Conservation (phyloP, 2,329 filamentous ascomycete genomes). For the Aspergillus nomiae region DNA sequence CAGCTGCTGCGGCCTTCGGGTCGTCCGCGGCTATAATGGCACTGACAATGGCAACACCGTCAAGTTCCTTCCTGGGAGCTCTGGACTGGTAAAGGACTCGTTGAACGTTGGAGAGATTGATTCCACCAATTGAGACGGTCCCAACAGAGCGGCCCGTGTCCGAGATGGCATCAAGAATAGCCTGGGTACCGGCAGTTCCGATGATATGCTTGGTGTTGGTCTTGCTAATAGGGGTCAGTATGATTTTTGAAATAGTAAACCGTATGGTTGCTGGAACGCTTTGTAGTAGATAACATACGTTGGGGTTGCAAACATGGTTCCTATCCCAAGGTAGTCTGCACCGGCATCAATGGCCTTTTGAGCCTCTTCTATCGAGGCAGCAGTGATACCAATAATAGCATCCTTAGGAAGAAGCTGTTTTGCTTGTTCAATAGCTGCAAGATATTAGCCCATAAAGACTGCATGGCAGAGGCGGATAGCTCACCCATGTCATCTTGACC, state of each 20-base stretch:
- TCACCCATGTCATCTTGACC: conserved; percentile 90
- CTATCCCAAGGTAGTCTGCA: conserved; percentile 90
- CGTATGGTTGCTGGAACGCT: neutral
- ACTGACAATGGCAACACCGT: conserved; percentile 86
- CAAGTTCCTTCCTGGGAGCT: conserved; percentile 60
- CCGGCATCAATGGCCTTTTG: conserved; percentile 69
- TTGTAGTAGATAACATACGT: conserved; percentile 59
- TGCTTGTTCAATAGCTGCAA: conserved; percentile 62
- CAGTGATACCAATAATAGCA: conserved; percentile 86
- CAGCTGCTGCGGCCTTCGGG: conserved; percentile 63
- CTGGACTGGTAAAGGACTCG: conserved; percentile 72
- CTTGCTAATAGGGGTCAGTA: conserved; percentile 58
- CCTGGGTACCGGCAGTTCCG: conserved; percentile 69
- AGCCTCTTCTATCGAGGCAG: conserved; percentile 74
- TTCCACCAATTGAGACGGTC: conserved; percentile 81
- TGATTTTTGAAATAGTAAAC: neutral
- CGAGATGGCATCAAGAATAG: conserved; percentile 65
- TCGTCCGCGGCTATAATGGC: conserved; percentile 76
- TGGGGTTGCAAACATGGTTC: conserved; percentile 81
- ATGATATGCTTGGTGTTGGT: conserved; percentile 83
- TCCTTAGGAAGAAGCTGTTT: conserved; percentile 71
- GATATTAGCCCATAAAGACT: conserved; percentile 3
- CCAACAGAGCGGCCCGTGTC: conserved; percentile 44
- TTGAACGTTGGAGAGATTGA: conserved; percentile 75
- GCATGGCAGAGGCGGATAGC: conserved; percentile 20